Evolutionary conservation across 2,329 filamentous ascomycete genomes (phyloP).

Genomic region (Fusarium compactum): DNA sequence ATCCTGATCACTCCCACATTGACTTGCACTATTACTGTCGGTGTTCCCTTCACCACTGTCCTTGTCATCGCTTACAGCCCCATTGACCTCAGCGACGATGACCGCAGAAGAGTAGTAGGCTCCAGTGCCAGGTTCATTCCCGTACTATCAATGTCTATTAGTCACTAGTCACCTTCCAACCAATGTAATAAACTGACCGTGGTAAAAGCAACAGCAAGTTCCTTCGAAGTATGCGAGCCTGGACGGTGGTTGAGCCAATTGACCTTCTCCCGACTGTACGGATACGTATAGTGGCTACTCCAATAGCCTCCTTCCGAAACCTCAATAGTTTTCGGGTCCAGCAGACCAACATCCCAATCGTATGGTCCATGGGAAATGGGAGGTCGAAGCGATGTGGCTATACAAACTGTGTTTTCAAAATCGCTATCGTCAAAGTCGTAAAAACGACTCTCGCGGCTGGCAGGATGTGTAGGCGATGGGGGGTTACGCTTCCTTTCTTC

Average conservation of each 20-base stretch:
- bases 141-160: neutral
- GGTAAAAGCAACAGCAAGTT: conserved; percentile 13
- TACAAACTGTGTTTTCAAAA: neutral
- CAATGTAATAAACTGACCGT: neutral
- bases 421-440: neutral
- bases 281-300: neutral
- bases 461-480: no score
- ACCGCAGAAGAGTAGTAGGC: conserved; percentile 23
- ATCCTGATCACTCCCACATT: neutral
- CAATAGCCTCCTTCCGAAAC: neutral
- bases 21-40: neutral
- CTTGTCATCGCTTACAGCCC: rapidly evolving
- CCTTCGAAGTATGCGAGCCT: neutral
- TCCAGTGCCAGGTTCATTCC: neutral
- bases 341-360: neutral
- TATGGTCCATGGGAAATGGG: neutral
- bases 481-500: no score
- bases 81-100: conserved; percentile 8
- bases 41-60: no score
- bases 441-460: neutral
- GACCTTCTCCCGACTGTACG: neutral
- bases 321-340: neutral
- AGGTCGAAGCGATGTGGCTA: neutral
- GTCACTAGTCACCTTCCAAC: neutral
- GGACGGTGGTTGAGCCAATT: conserved; percentile 30